phyloP scores from a whole-genome alignment of 768 basidiomycete genomes.

The Cyclocybe aegerita region DNA sequence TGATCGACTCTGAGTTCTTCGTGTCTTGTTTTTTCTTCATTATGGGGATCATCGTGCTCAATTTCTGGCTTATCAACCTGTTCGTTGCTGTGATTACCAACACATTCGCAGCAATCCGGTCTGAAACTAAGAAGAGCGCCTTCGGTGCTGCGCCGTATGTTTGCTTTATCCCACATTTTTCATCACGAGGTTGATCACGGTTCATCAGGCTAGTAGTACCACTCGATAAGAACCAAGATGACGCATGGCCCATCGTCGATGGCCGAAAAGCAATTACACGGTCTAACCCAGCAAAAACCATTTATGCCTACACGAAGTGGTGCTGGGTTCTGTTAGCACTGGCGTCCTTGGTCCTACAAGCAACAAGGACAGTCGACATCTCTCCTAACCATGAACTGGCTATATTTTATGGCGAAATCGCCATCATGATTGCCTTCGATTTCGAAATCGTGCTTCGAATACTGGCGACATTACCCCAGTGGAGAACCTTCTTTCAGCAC shows the following conservation, averaged over 20 bases:
- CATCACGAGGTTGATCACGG: neutral
- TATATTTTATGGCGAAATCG: constrained; percentile 68
- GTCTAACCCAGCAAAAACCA: constrained; percentile 48
- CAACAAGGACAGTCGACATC: constrained; percentile 58
- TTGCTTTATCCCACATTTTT: neutral
- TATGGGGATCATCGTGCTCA: constrained; percentile 77
- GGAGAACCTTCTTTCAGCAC: constrained; percentile 71
- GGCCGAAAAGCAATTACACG: constrained; percentile 38
- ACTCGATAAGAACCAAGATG: constrained; percentile 58
- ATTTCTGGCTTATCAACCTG: constrained; percentile 92
- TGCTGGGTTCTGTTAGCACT: constrained; percentile 79
- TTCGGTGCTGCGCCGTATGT: constrained; percentile 81
- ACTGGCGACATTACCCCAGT: constrained; percentile 71
- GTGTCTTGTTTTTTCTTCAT: constrained; percentile 89
- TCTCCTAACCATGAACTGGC: constrained; percentile 41
- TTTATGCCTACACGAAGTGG: constrained; percentile 62
- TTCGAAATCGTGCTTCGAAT: constrained; percentile 83
- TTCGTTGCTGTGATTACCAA: constrained; percentile 96
- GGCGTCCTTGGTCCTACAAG: constrained; percentile 69
- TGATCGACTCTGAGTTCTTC: constrained; percentile 90
- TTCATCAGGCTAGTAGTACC: constrained; percentile 18
- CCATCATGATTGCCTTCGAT: constrained; percentile 82
- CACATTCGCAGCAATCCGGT: constrained; percentile 84
- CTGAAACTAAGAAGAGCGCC: constrained; percentile 86
- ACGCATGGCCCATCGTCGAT: constrained; percentile 54